phyloP scores from a whole-genome alignment of 1,139 yeast species.

The Meyerozyma sp. region DNA sequence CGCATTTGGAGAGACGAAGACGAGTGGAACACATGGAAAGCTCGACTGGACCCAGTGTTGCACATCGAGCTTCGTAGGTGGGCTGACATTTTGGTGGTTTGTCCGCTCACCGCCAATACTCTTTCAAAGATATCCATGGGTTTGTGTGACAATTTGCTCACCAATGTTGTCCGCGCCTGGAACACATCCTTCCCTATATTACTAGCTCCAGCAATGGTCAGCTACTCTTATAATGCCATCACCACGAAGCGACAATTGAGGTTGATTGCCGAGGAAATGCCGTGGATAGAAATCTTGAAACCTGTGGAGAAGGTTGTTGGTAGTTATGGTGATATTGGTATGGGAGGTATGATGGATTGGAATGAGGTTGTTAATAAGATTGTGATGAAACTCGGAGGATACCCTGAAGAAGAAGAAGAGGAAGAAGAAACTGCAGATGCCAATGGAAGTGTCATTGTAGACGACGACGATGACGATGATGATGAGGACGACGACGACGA shows the following conservation, averaged over 20 bases:
- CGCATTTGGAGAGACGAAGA: slow-evolving; percentile 85
- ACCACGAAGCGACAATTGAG: slow-evolving; percentile 78
- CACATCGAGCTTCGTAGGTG: slow-evolving; percentile 91
- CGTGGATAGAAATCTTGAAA: slow-evolving; percentile 81
- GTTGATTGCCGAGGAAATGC: slow-evolving; percentile 78
- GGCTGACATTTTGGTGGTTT: slow-evolving; percentile 89
- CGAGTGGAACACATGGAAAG: slow-evolving; percentile 88
- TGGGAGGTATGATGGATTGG: slow-evolving; percentile 91
- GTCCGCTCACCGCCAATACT: slow-evolving; percentile 89
- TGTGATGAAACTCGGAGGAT: slow-evolving; percentile 80
- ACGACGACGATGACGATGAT: slow-evolving; percentile 38
- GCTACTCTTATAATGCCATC: slow-evolving; percentile 82
- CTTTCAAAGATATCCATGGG: slow-evolving; percentile 88
- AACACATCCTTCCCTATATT: slow-evolving; percentile 81
- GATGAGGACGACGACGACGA: slow-evolving; percentile 41
- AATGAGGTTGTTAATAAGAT: slow-evolving; percentile 85
- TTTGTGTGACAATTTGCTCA: slow-evolving; percentile 79
- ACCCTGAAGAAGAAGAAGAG: slow-evolving; percentile 81
- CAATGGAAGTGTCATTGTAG: slow-evolving; percentile 27
- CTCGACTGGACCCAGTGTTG: slow-evolving; percentile 83
- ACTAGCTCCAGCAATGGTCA: slow-evolving; percentile 92
- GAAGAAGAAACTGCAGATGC: slow-evolving; percentile 52
- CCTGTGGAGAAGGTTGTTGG: slow-evolving; percentile 94
- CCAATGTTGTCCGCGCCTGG: slow-evolving; percentile 91
- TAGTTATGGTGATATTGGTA: slow-evolving; percentile 90